A percentile compares a stretch with the other conserved stretches of the same genome.
These are phyloP conservation scores for Avena eriantha DNA, from an alignment of 176 grass and related monocot species.

Conservation along the genomic window DNA sequence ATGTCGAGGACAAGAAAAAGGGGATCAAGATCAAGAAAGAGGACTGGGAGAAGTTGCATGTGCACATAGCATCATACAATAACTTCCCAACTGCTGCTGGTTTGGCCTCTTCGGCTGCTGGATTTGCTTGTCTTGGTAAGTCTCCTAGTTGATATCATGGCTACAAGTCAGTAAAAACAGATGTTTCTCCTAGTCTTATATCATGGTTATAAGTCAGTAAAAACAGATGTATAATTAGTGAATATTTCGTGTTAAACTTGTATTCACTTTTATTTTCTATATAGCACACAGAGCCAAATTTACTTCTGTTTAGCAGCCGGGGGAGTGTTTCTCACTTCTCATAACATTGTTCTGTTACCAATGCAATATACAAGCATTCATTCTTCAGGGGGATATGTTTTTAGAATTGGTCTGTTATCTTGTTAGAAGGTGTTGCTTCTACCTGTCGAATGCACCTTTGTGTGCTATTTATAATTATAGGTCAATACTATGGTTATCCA, in stretches of 20 bases:
- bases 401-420: not conserved
- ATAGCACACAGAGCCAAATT: not conserved
- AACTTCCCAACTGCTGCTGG: too few species aligned
- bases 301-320: not conserved
- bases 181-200: not conserved
- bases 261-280: not conserved
- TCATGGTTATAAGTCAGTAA: not conserved
- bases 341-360: not conserved
- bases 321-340: not conserved
- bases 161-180: too few species aligned
- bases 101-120: not conserved
- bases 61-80: too few species aligned
- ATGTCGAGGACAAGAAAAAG: too few species aligned
- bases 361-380: not conserved
- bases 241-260: not conserved
- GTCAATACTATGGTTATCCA: too few species aligned
- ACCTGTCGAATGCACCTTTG: too few species aligned
- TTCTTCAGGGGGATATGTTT: not conserved
- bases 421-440: too few species aligned
- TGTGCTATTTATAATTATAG: too few species aligned
- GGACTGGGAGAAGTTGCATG: too few species aligned
- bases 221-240: not conserved
- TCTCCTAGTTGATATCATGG: not conserved
- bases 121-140: conserved; percentile 90
- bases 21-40: too few species aligned